A percentile compares a stretch with the other conserved stretches of the same genome.
Evolutionary conservation across 1,284 basidiomycete genomes (phyloP).

Genomic region (Trichosporon ovoides): DNA sequence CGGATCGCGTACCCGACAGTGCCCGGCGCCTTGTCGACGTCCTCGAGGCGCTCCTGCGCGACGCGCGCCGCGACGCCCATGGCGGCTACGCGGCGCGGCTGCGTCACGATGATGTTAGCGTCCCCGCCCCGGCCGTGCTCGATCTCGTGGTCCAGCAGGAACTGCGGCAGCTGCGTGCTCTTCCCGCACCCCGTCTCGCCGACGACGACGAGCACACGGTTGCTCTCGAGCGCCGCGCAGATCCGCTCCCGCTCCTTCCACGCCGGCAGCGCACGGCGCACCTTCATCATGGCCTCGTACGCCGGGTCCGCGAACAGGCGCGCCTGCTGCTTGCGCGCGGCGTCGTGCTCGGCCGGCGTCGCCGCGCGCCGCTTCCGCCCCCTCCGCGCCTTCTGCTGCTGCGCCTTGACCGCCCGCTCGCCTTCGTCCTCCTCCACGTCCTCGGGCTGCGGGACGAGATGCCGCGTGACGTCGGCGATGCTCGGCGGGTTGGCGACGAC

Average conservation of each 20-base stretch:
- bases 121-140: constrained; percentile 58
- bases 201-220: constrained; percentile 72
- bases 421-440: constrained; percentile 22
- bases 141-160: constrained; percentile 77
- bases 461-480: constrained; percentile 59
- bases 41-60: constrained; percentile 74
- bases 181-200: constrained; percentile 86
- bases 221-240: constrained; percentile 56
- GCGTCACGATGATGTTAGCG: constrained; percentile 79
- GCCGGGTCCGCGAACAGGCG: constrained; percentile 51
- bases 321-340: constrained; percentile 54
- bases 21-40: constrained; percentile 54
- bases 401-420: constrained; percentile 14
- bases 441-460: constrained; percentile 55
- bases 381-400: constrained; percentile 5
- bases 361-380: constrained; percentile 49
- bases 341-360: constrained; percentile 56
- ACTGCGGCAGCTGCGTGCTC: constrained; percentile 71
- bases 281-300: constrained; percentile 59
- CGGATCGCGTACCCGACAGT: constrained; percentile 85
- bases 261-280: constrained; percentile 66
- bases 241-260: constrained; percentile 65
- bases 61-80: constrained; percentile 85
- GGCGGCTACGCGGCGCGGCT: constrained; percentile 83
- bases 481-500: constrained; percentile 68